A percentile compares a stretch with the other conserved stretches of the same genome.
These are phyloP conservation scores for Sporothrix pseudoabietina DNA, from an alignment of 2,329 filamentous ascomycete species.

Conservation along the genomic window DNA sequence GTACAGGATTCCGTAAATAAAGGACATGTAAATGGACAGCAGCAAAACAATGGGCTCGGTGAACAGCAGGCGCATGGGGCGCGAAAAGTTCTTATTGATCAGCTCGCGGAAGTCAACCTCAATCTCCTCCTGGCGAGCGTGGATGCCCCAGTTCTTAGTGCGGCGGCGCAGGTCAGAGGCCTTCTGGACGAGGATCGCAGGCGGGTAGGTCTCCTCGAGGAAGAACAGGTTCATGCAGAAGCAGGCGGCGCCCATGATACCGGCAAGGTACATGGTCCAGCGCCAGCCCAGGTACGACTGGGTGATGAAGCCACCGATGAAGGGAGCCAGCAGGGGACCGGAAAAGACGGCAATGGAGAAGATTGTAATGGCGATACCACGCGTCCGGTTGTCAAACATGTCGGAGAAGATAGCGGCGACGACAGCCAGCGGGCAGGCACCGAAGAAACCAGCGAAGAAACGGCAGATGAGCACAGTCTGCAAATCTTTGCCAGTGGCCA, in stretches of 20 bases:
- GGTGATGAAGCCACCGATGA: constrained; percentile 69
- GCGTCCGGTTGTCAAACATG: constrained; percentile 66
- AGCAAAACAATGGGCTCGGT: constrained; percentile 69
- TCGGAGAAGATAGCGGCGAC: constrained; percentile 73
- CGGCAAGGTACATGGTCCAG: constrained; percentile 68
- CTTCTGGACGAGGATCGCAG: constrained; percentile 64
- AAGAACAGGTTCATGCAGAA: constrained; percentile 63
- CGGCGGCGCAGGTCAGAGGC: constrained; percentile 63
- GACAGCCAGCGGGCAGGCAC: constrained; percentile 67
- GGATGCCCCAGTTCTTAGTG: constrained; percentile 70
- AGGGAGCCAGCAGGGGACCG: constrained; percentile 67
- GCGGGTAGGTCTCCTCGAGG: constrained; percentile 70
- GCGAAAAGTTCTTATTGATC: constrained; percentile 66
- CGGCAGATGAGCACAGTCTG: constrained; percentile 70
- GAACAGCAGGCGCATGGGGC: constrained; percentile 66
- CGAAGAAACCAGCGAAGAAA: constrained; percentile 74
- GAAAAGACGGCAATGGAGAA: constrained; percentile 66
- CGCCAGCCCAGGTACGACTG: constrained; percentile 68
- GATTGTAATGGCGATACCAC: constrained; percentile 60
- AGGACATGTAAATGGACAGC: constrained; percentile 71
- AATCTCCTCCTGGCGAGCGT: constrained; percentile 72
- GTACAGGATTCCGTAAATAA: constrained; percentile 78
- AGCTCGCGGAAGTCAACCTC: constrained; percentile 67
- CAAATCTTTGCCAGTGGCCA: constrained; percentile 67
- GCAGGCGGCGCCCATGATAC: constrained; percentile 65